A percentile compares a stretch with the other conserved stretches of the same genome.
phyloP scores from a whole-genome alignment of 345 rosid species.

The Moricandia moricandioides region DNA sequence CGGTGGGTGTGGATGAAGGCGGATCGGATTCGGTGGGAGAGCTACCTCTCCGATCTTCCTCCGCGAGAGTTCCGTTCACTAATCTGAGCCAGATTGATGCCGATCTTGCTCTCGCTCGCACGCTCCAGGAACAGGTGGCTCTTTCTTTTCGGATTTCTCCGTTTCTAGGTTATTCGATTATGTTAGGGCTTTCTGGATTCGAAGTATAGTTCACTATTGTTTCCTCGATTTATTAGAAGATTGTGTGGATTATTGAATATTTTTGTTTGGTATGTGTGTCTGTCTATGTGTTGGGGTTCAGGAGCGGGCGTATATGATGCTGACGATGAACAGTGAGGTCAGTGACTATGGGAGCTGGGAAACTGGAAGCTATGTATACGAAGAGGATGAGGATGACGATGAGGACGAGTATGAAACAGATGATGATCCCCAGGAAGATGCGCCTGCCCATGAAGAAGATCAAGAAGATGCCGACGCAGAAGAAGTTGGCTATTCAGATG shows the following conservation, averaged over 20 bases:
- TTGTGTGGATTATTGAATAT: neutral
- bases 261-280: too few species aligned
- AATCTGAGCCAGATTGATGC: conserved; percentile 84
- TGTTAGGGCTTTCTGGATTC: neutral
- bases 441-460: conserved; percentile 45
- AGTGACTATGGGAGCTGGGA: conserved; percentile 92
- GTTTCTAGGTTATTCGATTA: conserved; percentile 7
- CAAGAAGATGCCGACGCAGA: conserved; percentile 44
- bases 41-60: conserved; percentile 41
- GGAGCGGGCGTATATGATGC: conserved; percentile 94
- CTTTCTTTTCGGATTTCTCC: neutral
- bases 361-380: conserved; percentile 56
- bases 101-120: conserved; percentile 88
- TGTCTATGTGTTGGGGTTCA: conserved; percentile 25
- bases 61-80: conserved; percentile 74
- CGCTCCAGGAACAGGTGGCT: conserved; percentile 84
- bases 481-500: conserved; percentile 58
- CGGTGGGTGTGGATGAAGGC: conserved; percentile 35
- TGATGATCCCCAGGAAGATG: conserved; percentile 54
- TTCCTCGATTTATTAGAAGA: neutral
- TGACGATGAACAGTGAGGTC: conserved; percentile 60
- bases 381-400: conserved; percentile 56
- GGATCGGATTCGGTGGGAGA: conserved; percentile 34
- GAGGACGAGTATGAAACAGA: conserved; percentile 39
- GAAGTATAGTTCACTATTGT: neutral